These are phyloP conservation scores for Cryptococcus sp. DNA, from an alignment of 1,284 basidiomycete genomes.

Conservation along the genomic window DNA sequence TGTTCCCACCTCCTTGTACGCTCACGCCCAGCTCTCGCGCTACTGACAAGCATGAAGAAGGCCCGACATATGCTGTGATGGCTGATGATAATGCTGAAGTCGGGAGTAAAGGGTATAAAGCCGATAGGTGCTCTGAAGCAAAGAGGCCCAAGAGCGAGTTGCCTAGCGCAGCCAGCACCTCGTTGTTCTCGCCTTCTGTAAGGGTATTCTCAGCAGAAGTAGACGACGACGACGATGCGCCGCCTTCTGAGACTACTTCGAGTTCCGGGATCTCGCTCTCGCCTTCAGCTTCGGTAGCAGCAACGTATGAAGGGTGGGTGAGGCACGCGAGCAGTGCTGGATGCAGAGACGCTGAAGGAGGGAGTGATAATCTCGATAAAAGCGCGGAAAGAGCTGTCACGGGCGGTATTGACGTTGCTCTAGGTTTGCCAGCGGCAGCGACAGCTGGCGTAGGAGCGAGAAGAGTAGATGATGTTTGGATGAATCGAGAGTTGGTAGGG, in stretches of 20 bases:
- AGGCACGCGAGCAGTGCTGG: conserved; percentile 42
- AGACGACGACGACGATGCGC: conserved; percentile 2
- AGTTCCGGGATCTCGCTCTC: conserved; percentile 6
- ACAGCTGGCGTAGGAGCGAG: neutral
- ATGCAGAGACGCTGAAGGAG: conserved; percentile 31
- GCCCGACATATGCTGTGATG: conserved; percentile 86
- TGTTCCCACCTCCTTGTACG: conserved; percentile 29
- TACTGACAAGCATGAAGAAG: conserved; percentile 75
- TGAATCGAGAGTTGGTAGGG: conserved; percentile 2
- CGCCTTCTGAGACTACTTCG: conserved; percentile 3
- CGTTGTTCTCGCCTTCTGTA: conserved; percentile 68
- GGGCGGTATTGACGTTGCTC: conserved; percentile 11
- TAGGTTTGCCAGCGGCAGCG: neutral
- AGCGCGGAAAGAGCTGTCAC: conserved; percentile 43
- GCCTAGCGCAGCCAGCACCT: conserved; percentile 75
- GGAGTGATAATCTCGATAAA: conserved; percentile 44
- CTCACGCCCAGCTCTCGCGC: conserved; percentile 69
- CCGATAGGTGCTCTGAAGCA: conserved; percentile 79
- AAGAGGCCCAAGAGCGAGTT: conserved; percentile 91
- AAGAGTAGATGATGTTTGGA: conserved; percentile 5
- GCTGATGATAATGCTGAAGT: conserved; percentile 86
- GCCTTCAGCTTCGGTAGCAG: neutral
- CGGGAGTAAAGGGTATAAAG: conserved; percentile 86
- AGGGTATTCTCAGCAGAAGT: conserved; percentile 56
- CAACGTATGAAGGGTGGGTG: conserved; percentile 73